Percentiles rank a stretch among this genome's conserved stretches.
phyloP scores from a whole-genome alignment of 1,139 yeast genomes.

The Pichia kudriavzevii region DNA sequence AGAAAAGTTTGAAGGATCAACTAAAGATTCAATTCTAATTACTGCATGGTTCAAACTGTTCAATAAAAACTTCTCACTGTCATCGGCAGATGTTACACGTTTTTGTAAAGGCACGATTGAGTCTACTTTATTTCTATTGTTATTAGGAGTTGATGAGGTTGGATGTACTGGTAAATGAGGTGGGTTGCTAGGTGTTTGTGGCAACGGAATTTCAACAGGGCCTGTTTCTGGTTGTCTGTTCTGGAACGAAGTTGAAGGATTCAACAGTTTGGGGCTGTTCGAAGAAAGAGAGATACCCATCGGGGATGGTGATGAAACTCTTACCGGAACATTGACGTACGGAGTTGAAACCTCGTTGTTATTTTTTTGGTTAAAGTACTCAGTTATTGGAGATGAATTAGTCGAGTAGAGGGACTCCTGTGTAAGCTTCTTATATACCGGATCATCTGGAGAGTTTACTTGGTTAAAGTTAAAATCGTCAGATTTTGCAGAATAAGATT shows the following conservation, averaged over 20 bases:
- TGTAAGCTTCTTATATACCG: conserved; percentile 17
- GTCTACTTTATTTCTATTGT: too few relatives aligned
- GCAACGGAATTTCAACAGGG: too few relatives aligned
- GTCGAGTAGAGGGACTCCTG: conserved; percentile 5
- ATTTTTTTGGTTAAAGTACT: conserved; percentile 2
- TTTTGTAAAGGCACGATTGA: too few relatives aligned
- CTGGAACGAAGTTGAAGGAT: conserved; percentile 5
- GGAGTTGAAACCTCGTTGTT: neutral
- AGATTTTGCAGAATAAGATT: neutral
- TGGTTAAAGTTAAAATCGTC: conserved; percentile 8
- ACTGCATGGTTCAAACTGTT: conserved; percentile 49
- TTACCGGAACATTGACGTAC: neutral
- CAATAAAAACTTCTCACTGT: conserved; percentile 29
- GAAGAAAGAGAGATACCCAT: too few relatives aligned
- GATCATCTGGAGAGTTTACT: conserved; percentile 8
- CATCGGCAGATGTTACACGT: conserved; percentile 4
- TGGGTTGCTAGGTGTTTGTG: too few relatives aligned
- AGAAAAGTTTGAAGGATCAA: conserved; percentile 29
- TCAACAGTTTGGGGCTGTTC: conserved; percentile 2
- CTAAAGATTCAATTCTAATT: conserved; percentile 49
- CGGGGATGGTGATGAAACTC: too few relatives aligned
- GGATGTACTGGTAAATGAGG: neutral
- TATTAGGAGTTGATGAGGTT: conserved; percentile 4
- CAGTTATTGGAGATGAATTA: conserved; percentile 5
- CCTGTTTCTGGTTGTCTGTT: conserved; percentile 1